A percentile compares a stretch with the other conserved stretches of the same genome.
These are phyloP conservation scores for Bimuria novae-zelandiae DNA, from an alignment of 2,329 filamentous ascomycete species.

Conservation along the genomic window DNA sequence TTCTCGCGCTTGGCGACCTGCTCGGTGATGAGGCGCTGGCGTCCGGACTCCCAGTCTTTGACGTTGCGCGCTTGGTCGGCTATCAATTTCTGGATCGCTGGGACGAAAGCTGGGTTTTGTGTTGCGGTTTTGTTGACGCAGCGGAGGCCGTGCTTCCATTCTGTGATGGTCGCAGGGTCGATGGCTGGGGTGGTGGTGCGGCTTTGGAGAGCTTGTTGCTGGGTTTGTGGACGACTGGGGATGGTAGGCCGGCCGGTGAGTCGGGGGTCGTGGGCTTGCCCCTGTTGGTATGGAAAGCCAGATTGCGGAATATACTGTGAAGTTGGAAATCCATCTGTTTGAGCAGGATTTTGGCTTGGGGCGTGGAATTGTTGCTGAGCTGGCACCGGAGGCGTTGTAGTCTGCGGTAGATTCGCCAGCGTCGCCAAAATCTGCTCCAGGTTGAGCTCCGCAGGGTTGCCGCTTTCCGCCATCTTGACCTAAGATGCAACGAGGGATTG, in stretches of 20 bases:
- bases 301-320: conserved; percentile 9
- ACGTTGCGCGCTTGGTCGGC: conserved; percentile 66
- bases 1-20: conserved; percentile 58
- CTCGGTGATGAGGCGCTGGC: conserved; percentile 57
- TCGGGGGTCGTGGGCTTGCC: conserved; percentile 27
- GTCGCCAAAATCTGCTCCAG: conserved; percentile 43
- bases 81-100: conserved; percentile 58
- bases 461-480: conserved; percentile 35
- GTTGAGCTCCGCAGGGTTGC: conserved; percentile 30
- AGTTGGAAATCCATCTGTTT: conserved; percentile 8
- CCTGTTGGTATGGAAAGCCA: conserved; percentile 6
- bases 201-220: conserved; percentile 20
- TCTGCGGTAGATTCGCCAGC: conserved; percentile 36
- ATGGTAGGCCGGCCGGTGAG: conserved; percentile 22
- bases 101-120: conserved; percentile 50
- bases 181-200: conserved; percentile 36
- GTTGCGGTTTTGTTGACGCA: conserved; percentile 53
- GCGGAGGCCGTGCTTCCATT: conserved; percentile 54
- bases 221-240: conserved; percentile 14
- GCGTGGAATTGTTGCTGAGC: conserved; percentile 14
- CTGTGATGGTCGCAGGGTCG: conserved; percentile 54
- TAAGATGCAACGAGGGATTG: not conserved
- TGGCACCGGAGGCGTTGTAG: conserved; percentile 15
- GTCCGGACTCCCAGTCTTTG: conserved; percentile 62
- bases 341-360: conserved; percentile 15